Base-by-base conservation (phyloP, 768 basidiomycete genomes). In the Leccinum sublutescens region DNA sequence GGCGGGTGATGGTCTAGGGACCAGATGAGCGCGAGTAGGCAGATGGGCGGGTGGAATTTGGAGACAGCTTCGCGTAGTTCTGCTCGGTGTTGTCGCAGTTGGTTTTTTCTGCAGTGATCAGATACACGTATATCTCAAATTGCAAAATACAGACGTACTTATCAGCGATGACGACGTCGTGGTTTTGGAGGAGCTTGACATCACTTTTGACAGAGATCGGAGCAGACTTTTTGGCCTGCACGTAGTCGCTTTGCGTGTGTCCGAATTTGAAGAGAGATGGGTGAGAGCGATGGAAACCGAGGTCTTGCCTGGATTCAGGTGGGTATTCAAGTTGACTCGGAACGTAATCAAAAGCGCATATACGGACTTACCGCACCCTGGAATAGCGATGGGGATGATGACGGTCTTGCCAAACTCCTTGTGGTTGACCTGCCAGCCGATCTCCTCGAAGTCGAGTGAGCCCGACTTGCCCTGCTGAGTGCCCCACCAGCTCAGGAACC, bases 231-330 rank as follows among this genome's bases (percentile, higher is more conserved):
- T 94, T 98, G 38, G 71, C 81, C 43, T 79, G 77, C 4, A 98
- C 82, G 67, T 98, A 93, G 71, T 99, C 97, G 67, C 89, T 93
- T 70, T 98, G 97, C 0, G 91, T 93, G 70, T 98, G 97, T 1
- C 82, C 94, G 60, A 93, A 96, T 0, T 81, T 83, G 66, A 95
- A 27, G 27, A 98, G 3, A 99, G 80, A 55, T 88, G 80, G 2
- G 79, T 64, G 17, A 98, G 81, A 1, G 93, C 93, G 17, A 97
- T 78, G 0, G 91, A 80, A 12, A 98, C 79, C 0, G 90, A 75
- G 0, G 95, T 98, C 78, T 98, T 98, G 29, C 95, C 93, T 93
- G 65, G 2, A 19, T 36, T 19, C 25, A 19, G 19, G 10, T 4
- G 10, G n/a, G 43, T 43, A 43, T 27, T 27, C 27, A 27, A 27